Base-by-base conservation (phyloP, 1,284 basidiomycete genomes). In the Xanthoconium separans region DNA sequence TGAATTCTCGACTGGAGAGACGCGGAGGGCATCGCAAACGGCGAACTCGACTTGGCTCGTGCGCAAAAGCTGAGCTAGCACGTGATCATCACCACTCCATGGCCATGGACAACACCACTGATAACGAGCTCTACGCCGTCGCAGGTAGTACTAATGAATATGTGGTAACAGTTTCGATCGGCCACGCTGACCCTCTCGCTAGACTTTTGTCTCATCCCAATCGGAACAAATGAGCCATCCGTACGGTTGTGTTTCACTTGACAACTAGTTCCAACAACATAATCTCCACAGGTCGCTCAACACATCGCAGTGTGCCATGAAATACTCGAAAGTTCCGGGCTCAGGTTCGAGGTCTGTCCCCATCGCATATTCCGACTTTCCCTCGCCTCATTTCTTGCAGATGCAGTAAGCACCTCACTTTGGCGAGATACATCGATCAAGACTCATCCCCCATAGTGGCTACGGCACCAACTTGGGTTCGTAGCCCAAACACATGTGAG, bases 391-490 rank as follows among this genome's bases (percentile, higher is more conserved):
- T 9, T 22, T 24, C 39, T 10, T 20, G 48, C 56, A 93, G 86
- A 83, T 91, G 81, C 86, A 90, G 87, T 90, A 72, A 78, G 86
- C 58, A 50, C 15, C 1, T 33, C 69, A 16, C 41, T 44, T 55
- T 54, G 29, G 54, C 50, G 34, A 46, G 49, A 31, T 53, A 27
- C 53, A 44, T 46, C 44, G 13, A 47, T 65, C 20, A 56, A 56
- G 43, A 44, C 29, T 52, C 50, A 40, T 36, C 54, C 47, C 24
- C 55, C 4, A 27, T 61, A 93, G 92, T 64, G 92, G 92, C 3
- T 94, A 94, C 64, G 93, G 93, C 6, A 96, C 93, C 4, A 95
- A 95, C 66, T 62, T 95, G 46, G 93, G 92, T 81, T 57, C 47
- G 75, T 61, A 8, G 41, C 49, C 22, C 53, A 41, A 13, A 42